A percentile compares a stretch with the other conserved stretches of the same genome.
These are phyloP conservation scores for Pulveroboletus sp. DNA, from an alignment of 768 basidiomycete genomes.

Conservation along the genomic window DNA sequence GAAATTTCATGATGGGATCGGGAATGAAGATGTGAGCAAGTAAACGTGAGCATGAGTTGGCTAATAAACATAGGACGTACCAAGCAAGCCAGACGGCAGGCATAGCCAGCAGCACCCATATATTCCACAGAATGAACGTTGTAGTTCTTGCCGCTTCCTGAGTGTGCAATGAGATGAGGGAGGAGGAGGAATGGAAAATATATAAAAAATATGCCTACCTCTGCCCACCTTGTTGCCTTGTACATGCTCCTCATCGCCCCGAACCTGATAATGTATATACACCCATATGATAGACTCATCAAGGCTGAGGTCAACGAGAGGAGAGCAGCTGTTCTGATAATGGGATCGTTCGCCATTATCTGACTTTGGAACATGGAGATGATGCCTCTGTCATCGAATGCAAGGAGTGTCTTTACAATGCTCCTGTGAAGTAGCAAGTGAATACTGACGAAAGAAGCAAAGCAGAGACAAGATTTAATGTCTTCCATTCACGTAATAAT, in stretches of 20 bases:
- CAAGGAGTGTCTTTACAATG: not conserved
- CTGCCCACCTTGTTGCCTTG: conserved; percentile 67
- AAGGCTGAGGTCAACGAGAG: conserved; percentile 62
- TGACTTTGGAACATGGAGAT: conserved; percentile 60
- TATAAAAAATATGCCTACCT: conserved; percentile 39
- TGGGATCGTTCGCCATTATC: conserved; percentile 50
- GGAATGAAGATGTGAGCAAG: not conserved
- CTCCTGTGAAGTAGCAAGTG: too few relatives aligned
- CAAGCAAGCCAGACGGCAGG: conserved; percentile 71
- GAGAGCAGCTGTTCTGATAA: conserved; percentile 58
- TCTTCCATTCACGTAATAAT: conserved; percentile 72
- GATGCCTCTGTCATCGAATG: conserved; percentile 45
- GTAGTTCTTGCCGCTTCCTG: conserved; percentile 56
- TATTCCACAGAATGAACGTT: conserved; percentile 54
- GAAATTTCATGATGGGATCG: too few relatives aligned
- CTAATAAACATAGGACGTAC: conserved; percentile 28
- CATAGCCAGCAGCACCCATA: conserved; percentile 64
- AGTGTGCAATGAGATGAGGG: not conserved
- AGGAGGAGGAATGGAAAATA: not conserved
- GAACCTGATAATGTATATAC: conserved; percentile 69
- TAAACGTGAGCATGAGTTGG: not conserved
- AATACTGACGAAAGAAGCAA: conserved; percentile 45
- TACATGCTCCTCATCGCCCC: conserved; percentile 69
- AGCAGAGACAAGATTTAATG: conserved; percentile 68
- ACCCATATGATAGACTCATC: conserved; percentile 70